Percentiles rank a stretch among this genome's conserved stretches.
These are phyloP conservation scores for Cylindrodendrum hubeiense DNA, from an alignment of 2,329 filamentous ascomycete genomes.

Conservation along the genomic window DNA sequence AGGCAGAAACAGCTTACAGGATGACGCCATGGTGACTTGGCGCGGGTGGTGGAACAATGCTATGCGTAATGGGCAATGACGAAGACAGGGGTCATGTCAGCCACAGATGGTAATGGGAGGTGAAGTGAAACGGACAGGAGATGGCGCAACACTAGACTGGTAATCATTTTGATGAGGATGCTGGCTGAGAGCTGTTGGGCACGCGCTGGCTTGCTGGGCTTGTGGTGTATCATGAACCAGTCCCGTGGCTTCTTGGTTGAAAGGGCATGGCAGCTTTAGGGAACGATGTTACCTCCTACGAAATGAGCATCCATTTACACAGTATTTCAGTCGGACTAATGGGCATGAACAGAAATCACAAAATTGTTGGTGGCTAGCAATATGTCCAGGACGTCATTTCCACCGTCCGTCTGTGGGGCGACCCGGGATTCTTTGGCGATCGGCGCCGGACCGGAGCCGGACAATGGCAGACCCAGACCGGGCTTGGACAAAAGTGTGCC, in stretches of 20 bases:
- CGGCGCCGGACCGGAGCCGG: constrained; percentile 23
- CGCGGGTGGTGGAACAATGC: constrained; percentile 12
- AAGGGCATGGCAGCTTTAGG: no score
- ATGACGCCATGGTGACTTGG: constrained; percentile 18
- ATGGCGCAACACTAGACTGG: not conserved
- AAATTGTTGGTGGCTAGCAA: no score
- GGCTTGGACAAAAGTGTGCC: constrained; percentile 5
- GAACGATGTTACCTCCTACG: no score
- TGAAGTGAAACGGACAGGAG: not conserved
- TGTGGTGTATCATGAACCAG: not conserved
- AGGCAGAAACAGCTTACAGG: not conserved
- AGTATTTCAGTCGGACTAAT: no score
- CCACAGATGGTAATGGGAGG: not conserved
- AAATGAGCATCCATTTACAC: no score
- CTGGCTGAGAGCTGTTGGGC: not conserved
- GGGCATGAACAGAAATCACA: no score
- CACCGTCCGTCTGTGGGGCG: not conserved
- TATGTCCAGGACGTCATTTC: not conserved
- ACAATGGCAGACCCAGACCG: constrained; percentile 1
- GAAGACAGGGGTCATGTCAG: not conserved
- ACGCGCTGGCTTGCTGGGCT: not conserved
- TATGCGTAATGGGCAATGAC: not conserved
- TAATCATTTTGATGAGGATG: not conserved
- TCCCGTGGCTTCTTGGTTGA: not conserved
- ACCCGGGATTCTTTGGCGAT: constrained; percentile 3